These are phyloP conservation scores for Capsaspora owczarzaki DNA, from an alignment of 78 protist genomes.

Conservation along the genomic window DNA sequence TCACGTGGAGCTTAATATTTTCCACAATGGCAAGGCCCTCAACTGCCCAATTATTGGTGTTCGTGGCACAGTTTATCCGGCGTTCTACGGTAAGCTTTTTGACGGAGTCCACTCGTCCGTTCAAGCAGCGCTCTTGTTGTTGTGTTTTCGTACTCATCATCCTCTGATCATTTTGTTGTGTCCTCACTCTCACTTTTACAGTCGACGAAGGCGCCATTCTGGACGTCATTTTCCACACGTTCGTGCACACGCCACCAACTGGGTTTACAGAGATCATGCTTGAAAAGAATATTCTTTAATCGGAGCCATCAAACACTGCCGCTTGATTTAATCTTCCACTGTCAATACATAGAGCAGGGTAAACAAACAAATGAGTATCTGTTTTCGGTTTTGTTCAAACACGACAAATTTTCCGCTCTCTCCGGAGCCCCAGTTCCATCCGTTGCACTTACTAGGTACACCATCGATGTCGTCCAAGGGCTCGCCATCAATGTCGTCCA, in stretches of 20 bases:
- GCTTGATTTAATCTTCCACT: too few relatives aligned
- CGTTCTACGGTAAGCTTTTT: not conserved
- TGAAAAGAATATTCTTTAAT: conserved; percentile 12
- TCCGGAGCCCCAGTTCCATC: too few relatives aligned
- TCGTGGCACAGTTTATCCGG: conserved; percentile 10
- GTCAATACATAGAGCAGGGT: too few relatives aligned
- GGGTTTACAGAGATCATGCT: conserved; percentile 23
- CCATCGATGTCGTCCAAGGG: too few relatives aligned
- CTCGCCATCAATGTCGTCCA: too few relatives aligned
- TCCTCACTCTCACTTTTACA: not conserved
- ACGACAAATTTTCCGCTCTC: too few relatives aligned
- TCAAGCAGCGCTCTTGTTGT: not conserved
- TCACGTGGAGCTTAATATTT: conserved; percentile 11
- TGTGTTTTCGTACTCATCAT: not conserved
- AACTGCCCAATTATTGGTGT: conserved; percentile 12
- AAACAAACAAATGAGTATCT: too few relatives aligned
- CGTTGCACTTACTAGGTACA: too few relatives aligned
- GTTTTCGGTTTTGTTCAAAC: too few relatives aligned
- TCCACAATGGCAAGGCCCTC: conserved; percentile 12
- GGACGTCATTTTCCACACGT: conserved; percentile 10
- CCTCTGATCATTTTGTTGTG: not conserved
- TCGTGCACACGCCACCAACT: not conserved
- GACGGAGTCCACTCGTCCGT: not conserved
- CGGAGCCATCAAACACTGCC: too few relatives aligned
- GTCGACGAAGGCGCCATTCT: conserved; percentile 33